Conservation (phyloP, 148 eudicot genomes). For the Suaeda aralocaspica region DNA sequence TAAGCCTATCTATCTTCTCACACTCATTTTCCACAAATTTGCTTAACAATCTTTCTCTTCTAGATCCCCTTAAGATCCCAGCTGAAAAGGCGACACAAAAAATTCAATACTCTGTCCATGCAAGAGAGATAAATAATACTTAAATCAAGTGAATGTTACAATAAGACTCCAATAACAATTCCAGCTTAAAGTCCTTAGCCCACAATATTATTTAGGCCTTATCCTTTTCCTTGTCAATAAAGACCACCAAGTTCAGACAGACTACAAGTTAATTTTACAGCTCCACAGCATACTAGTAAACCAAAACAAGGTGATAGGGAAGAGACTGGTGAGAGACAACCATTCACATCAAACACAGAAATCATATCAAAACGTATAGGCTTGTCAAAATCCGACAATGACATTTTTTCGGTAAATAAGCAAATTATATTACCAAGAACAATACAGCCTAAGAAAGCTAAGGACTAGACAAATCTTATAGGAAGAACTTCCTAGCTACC, state of each 20-base stretch:
- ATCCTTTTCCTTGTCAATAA: not conserved
- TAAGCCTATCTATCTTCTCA: conserved; percentile 94
- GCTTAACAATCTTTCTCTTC: conserved; percentile 91
- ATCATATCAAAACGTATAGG: too few species aligned
- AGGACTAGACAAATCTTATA: too few species aligned
- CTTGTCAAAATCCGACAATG: too few species aligned
- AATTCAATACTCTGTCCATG: not conserved
- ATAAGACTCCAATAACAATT: not conserved
- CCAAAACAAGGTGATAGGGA: too few species aligned
- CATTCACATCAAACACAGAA: too few species aligned
- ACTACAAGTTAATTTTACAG: too few species aligned
- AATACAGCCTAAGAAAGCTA: too few species aligned
- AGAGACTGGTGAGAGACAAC: too few species aligned
- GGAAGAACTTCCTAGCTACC: too few species aligned
- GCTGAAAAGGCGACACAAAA: conserved; percentile 37
- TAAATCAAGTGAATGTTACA: not conserved
- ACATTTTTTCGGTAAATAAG: too few species aligned
- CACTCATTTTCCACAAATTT: conserved; percentile 93
- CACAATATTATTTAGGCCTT: not conserved
- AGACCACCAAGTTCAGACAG: not conserved
- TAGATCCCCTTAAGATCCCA: conserved; percentile 90
- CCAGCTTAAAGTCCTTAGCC: not conserved
- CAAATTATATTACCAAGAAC: too few species aligned
- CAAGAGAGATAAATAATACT: not conserved
- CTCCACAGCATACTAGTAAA: too few species aligned